These are phyloP conservation scores for Fusarium napiforme DNA, from an alignment of 2,329 filamentous ascomycete genomes.

Conservation along the genomic window DNA sequence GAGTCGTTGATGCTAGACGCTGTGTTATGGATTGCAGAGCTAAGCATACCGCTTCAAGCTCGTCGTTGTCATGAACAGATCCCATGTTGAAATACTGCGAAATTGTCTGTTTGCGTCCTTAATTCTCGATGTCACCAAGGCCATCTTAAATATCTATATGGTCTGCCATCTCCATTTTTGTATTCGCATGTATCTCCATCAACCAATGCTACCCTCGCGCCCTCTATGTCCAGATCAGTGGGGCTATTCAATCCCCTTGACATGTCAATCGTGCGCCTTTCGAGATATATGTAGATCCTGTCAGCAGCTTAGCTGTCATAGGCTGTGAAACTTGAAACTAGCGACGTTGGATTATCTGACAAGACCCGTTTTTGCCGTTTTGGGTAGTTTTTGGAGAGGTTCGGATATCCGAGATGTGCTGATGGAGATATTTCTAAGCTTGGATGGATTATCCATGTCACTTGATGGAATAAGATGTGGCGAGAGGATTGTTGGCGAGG, in stretches of 20 bases:
- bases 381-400: conserved; percentile 1
- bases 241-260: neutral
- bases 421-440: neutral
- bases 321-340: neutral
- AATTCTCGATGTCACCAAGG: neutral
- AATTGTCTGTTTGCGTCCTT: neutral
- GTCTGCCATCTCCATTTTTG: neutral
- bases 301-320: conserved; percentile 6
- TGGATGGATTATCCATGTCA: too few relatives aligned
- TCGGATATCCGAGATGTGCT: neutral
- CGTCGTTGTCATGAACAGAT: neutral
- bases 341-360: neutral
- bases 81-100: neutral
- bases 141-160: neutral
- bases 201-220: neutral
- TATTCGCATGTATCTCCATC: neutral
- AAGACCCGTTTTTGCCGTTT: neutral
- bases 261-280: conserved; percentile 21
- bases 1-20: conserved; percentile 5
- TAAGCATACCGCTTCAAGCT: conserved; percentile 15
- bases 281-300: conserved; percentile 1
- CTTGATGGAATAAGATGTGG: neutral
- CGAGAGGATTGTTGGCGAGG: too few relatives aligned
- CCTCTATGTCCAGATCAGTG: neutral
- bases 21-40: conserved; percentile 8